Evolutionary conservation across 2,329 filamentous ascomycete genomes (phyloP), one percentile per base, ranked within the genome.

Genomic region (Talaromyces sp.): DNA sequence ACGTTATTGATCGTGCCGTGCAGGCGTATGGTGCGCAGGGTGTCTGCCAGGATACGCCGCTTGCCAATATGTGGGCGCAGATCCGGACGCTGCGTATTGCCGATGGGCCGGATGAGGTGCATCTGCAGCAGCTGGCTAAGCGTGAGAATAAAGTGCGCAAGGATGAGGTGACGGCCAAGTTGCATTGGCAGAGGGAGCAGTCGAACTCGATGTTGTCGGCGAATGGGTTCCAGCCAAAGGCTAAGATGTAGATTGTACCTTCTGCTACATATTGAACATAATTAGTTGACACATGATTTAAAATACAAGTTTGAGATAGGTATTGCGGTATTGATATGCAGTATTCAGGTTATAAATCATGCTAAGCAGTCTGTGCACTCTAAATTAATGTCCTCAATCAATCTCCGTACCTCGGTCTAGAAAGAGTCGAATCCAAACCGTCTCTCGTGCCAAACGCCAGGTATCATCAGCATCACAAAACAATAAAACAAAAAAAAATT

Each of bases 41-140:
- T 72, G 89, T 99, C 54, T 90, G 86, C 70, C 94, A 97, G 80
- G 94, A 99, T 67, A 97, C 94, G 1, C 94, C 94, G 21, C 80
- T 99, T 65, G 92, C 92, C 12, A 83, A 81, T 72, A 88, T 92
- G 85, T 96, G 90, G 87, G 86, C 90, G 21, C 79, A 83, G 62
- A 90, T 92, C 69, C 82, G 92, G 61, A 96, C 92, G 7, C 81
- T 96, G 75, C 83, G 90, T 63, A 85, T 96, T 67, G 92, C 91
- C 0, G 94, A 99, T 76, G 94, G 94, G 0, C 94, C 94, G 0
- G 94, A 99, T 77, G 94, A 99, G 85, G 94, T 97, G 62, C 94
- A 95, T 75, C 77, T 92, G 77, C 64, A 80, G 74, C 75, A 79
- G 77, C 69, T 82, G 76, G 75, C 86, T 72, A 65, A 77, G 79